A percentile compares a stretch with the other conserved stretches of the same genome.
Evolutionary conservation across 352 stramenopile genomes (phyloP).

Genomic region (Pythium periplocum): DNA sequence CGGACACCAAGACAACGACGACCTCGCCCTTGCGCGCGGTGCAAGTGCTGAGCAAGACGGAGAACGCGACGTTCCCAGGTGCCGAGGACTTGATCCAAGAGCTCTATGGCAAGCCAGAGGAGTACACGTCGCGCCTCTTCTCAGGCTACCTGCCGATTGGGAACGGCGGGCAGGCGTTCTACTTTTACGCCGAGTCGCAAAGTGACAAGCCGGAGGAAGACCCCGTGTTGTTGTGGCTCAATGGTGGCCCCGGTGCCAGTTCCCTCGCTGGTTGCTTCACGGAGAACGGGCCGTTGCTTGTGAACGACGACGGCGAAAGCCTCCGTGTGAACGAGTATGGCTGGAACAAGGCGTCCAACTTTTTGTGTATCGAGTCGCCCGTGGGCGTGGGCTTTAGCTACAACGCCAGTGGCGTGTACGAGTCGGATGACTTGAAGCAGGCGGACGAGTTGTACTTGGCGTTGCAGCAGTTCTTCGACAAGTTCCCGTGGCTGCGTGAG

Average conservation of each 20-base stretch:
- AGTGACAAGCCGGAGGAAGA: slow-evolving; percentile 27
- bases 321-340: slow-evolving; percentile 43
- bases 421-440: slow-evolving; percentile 63
- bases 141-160: slow-evolving; percentile 48
- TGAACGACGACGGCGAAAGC: slow-evolving; percentile 41
- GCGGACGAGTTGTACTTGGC: slow-evolving; percentile 71
- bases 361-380: slow-evolving; percentile 61
- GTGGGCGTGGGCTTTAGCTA: slow-evolving; percentile 65
- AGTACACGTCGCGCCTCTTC: slow-evolving; percentile 49
- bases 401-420: slow-evolving; percentile 57
- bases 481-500: slow-evolving; percentile 75
- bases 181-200: slow-evolving; percentile 67
- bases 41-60: not conserved
- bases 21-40: slow-evolving; percentile 2
- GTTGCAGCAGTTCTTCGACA: slow-evolving; percentile 80
- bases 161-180: slow-evolving; percentile 61
- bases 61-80: slow-evolving; percentile 24
- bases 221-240: slow-evolving; percentile 66
- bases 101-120: slow-evolving; percentile 32
- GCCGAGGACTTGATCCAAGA: slow-evolving; percentile 39
- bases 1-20: not conserved
- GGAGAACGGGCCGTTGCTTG: slow-evolving; percentile 66
- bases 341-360: slow-evolving; percentile 52
- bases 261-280: slow-evolving; percentile 58
- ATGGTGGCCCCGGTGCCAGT: slow-evolving; percentile 53